phyloP scores from a whole-genome alignment of 257 asterid species.

The Plantago ovata region DNA sequence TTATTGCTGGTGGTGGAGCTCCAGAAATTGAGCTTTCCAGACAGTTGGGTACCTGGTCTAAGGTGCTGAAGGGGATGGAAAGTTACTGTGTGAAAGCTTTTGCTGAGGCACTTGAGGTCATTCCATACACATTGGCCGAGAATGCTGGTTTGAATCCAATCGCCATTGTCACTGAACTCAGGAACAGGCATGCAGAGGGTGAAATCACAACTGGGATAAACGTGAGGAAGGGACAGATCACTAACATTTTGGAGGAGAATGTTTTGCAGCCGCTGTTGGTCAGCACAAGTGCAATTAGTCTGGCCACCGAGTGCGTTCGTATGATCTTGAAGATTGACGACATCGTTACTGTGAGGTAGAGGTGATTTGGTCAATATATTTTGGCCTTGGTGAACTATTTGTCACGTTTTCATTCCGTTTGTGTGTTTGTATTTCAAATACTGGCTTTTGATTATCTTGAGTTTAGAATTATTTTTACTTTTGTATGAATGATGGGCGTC shows the following conservation, averaged over 20 bases:
- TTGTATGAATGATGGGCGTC: slow-evolving; percentile 15
- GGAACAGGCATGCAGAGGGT: slow-evolving; percentile 98
- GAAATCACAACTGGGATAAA: slow-evolving; percentile 96
- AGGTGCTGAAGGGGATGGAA: slow-evolving; percentile 97
- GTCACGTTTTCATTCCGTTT: slow-evolving; percentile 19
- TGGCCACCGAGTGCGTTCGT: slow-evolving; percentile 97
- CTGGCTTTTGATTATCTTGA: slow-evolving; percentile 19
- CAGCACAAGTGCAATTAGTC: slow-evolving; percentile 86
- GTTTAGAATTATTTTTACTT: slow-evolving; percentile 15
- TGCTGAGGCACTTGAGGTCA: slow-evolving; percentile 96
- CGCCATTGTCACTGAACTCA: slow-evolving; percentile 86
- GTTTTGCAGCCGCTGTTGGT: slow-evolving; percentile 97
- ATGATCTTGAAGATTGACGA: slow-evolving; percentile 99
- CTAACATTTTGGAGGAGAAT: slow-evolving; percentile 95
- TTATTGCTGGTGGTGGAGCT: slow-evolving; percentile 99
- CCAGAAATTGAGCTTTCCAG: slow-evolving; percentile 98
- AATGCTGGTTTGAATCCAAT: slow-evolving; percentile 98
- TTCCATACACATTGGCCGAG: slow-evolving; percentile 96
- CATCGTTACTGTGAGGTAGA: slow-evolving; percentile 96
- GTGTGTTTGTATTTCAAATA: slow-evolving; percentile 25
- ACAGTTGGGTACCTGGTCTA: slow-evolving; percentile 96
- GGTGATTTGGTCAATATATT: slow-evolving; percentile 9
- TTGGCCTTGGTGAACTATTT: slow-evolving; percentile 24
- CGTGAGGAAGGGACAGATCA: slow-evolving; percentile 98
- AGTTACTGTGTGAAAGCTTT: slow-evolving; percentile 87